These are phyloP conservation scores for Calonectria crousiana DNA, from an alignment of 2,329 filamentous ascomycete species.

Conservation along the genomic window DNA sequence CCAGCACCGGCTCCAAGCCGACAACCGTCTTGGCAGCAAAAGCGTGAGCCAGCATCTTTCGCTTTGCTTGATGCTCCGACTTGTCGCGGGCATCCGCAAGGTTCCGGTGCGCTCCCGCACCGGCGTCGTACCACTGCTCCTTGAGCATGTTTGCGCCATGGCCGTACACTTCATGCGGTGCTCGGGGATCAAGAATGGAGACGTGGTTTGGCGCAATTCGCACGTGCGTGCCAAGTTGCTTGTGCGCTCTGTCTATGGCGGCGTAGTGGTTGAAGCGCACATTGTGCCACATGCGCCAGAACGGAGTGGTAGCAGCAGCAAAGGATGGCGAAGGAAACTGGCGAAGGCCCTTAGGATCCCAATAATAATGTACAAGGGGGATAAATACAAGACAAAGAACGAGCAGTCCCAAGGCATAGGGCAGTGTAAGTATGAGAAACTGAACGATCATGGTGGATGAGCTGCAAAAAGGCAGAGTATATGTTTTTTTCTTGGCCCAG, in stretches of 20 bases:
- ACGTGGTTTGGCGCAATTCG: constrained; percentile 26
- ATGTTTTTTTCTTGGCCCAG: no score
- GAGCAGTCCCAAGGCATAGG: no score
- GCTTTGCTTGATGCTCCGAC: constrained; percentile 20
- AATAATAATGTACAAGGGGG: no score
- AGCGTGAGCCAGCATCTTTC: constrained; percentile 21
- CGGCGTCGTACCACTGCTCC: constrained; percentile 23
- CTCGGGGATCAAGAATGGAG: constrained; percentile 14
- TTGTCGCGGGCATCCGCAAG: constrained; percentile 14
- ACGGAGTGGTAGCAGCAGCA: no score
- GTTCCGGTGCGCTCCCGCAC: constrained; percentile 9
- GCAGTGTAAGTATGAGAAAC: no score
- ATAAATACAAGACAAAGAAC: no score
- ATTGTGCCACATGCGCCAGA: constrained; percentile 4
- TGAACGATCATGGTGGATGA: no score
- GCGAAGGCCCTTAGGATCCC: no score
- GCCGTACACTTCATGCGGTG: constrained; percentile 14
- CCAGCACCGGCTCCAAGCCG: no score
- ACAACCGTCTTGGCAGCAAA: constrained; percentile 16
- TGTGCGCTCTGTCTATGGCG: constrained; percentile 13
- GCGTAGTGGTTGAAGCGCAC: constrained; percentile 8
- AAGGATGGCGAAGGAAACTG: no score
- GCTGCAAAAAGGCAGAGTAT: no score
- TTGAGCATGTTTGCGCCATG: constrained; percentile 21
- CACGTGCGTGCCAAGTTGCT: constrained; percentile 13